These are phyloP conservation scores for Peziza echinospora DNA, from an alignment of 495 filamentous ascomycete genomes.

Conservation along the genomic window DNA sequence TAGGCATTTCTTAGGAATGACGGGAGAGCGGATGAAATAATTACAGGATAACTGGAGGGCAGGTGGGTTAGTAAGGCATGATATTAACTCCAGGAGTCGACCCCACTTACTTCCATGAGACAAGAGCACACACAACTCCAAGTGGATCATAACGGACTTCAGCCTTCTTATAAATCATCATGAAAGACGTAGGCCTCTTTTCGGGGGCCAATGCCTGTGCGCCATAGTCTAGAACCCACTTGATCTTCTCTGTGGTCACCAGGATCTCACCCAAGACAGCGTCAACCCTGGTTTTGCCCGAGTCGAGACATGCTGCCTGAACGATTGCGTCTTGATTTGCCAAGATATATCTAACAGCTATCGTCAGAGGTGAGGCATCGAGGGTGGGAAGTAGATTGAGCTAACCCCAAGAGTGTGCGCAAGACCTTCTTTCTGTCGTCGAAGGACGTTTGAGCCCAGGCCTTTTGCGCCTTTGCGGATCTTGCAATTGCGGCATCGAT, in stretches of 20 bases:
- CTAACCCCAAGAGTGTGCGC: slow-evolving; percentile 47
- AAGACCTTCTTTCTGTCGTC: slow-evolving; percentile 57
- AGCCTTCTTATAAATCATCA: slow-evolving; percentile 93
- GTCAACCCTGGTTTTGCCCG: slow-evolving; percentile 92
- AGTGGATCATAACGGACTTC: slow-evolving; percentile 78
- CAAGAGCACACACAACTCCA: slow-evolving; percentile 74
- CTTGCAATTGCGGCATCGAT: slow-evolving; percentile 62
- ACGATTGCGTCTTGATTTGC: slow-evolving; percentile 81
- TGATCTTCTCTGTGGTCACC: slow-evolving; percentile 77
- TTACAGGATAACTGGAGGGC: slow-evolving; percentile 22
- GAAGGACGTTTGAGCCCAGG: slow-evolving; percentile 68
- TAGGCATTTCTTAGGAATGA: neutral
- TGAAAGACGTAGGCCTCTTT: slow-evolving; percentile 50
- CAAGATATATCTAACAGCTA: slow-evolving; percentile 40
- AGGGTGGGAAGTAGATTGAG: neutral
- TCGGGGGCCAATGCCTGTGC: slow-evolving; percentile 57
- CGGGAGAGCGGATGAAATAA: neutral
- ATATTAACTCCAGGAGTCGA: neutral
- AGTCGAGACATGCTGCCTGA: slow-evolving; percentile 71
- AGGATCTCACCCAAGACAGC: slow-evolving; percentile 85
- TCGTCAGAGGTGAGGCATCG: neutral
- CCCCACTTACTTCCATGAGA: slow-evolving; percentile 79
- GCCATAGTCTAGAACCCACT: slow-evolving; percentile 84
- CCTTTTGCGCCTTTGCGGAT: slow-evolving; percentile 49
- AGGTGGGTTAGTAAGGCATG: neutral